A percentile compares a stretch with the other conserved stretches of the same genome.
Evolutionary conservation across 2,329 filamentous ascomycete species (phyloP).

Genomic region (Teratosphaeria nubilosa): DNA sequence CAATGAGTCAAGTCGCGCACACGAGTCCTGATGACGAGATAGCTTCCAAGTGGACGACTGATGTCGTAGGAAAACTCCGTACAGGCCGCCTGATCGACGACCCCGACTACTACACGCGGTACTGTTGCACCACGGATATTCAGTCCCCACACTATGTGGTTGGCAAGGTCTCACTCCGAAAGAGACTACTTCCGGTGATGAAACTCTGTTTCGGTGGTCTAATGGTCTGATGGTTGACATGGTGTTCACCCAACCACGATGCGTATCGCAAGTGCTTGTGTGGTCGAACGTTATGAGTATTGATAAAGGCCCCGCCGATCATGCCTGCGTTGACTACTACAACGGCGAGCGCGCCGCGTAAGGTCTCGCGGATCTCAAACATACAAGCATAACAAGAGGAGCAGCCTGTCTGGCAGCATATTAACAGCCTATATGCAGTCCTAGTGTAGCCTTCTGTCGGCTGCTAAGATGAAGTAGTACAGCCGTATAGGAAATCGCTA

Average conservation of each 20-base stretch:
- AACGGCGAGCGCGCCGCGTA: background rate
- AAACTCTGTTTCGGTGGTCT: too few relatives aligned
- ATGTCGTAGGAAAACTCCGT: too few relatives aligned
- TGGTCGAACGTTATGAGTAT: background rate
- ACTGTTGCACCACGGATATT: too few relatives aligned
- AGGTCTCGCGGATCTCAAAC: background rate
- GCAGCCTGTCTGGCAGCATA: background rate
- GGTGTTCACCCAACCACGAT: background rate
- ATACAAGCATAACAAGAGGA: background rate
- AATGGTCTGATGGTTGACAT: background rate
- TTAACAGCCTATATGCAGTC: constrained; percentile 21
- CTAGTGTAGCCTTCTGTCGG: constrained; percentile 31
- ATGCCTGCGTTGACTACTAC: background rate
- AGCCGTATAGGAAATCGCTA: constrained; percentile 1
- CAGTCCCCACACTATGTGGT: too few relatives aligned
- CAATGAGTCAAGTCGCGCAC: too few relatives aligned
- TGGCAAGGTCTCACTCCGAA: too few relatives aligned
- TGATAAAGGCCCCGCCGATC: background rate
- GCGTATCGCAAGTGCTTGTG: background rate
- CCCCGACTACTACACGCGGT: too few relatives aligned
- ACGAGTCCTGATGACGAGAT: too few relatives aligned
- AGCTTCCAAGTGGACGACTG: too few relatives aligned
- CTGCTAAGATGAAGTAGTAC: constrained; percentile 18
- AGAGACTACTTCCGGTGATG: too few relatives aligned
- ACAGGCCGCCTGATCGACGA: too few relatives aligned